A percentile compares a stretch with the other conserved stretches of the same genome.
phyloP scores from a whole-genome alignment of 2,329 filamentous ascomycete genomes.

The Venturia effusa region DNA sequence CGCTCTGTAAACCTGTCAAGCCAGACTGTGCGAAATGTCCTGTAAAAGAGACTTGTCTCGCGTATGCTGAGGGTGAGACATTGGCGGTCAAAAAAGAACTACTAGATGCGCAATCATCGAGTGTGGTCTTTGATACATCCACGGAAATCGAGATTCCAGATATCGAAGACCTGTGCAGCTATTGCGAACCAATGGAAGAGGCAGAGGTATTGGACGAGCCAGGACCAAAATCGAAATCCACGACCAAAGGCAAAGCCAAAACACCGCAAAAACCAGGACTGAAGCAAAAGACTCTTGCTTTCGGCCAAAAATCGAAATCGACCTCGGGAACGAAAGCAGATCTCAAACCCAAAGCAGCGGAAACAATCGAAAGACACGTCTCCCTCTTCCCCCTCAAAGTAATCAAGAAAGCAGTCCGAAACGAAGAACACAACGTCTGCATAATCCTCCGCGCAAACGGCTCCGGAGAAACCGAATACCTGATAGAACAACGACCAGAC shows the following conservation, averaged over 20 bases:
- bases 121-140: conserved; percentile 12
- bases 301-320: neutral
- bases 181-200: conserved; percentile 8
- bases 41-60: conserved; percentile 22
- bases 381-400: conserved; percentile 24
- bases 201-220: neutral
- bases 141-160: conserved; percentile 17
- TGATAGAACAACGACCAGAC: conserved; percentile 26
- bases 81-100: conserved; percentile 12
- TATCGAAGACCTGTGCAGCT: conserved; percentile 10
- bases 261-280: neutral
- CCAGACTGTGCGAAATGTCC: conserved; percentile 40
- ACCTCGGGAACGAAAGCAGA: neutral
- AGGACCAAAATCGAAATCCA: neutral
- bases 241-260: neutral
- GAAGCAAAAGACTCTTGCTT: neutral
- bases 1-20: conserved; percentile 45
- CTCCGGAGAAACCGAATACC: conserved; percentile 15
- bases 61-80: conserved; percentile 21
- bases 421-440: conserved; percentile 24
- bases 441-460: conserved; percentile 17
- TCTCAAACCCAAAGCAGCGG: neutral
- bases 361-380: neutral
- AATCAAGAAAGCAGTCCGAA: conserved; percentile 23
- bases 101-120: conserved; percentile 13